Percentiles rank a stretch among this genome's conserved stretches.
Evolutionary conservation across 1,284 basidiomycete species (phyloP).

Genomic region (Flammula alnicola): DNA sequence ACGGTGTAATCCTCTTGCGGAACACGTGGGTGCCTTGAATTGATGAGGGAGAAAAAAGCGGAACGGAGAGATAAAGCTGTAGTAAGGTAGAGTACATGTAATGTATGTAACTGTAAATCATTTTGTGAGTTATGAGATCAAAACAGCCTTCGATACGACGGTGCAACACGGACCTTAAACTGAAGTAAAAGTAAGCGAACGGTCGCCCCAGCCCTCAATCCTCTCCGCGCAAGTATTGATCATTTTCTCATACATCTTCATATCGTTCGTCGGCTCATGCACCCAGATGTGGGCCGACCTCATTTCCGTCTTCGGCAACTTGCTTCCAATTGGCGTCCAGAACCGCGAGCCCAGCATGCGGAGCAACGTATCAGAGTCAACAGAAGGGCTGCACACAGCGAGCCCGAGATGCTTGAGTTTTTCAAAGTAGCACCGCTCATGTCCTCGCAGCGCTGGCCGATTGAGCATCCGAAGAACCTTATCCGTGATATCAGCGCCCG

Average conservation of each 20-base stretch:
- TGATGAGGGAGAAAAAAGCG: too few relatives aligned
- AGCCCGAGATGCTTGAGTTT: slow-evolving; percentile 14
- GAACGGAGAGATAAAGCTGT: too few relatives aligned
- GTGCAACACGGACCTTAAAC: too few relatives aligned
- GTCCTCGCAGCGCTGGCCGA: not conserved
- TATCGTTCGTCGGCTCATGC: not conserved
- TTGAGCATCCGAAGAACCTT: slow-evolving; percentile 8
- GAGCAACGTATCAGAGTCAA: slow-evolving; percentile 11
- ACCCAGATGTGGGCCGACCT: slow-evolving; percentile 5
- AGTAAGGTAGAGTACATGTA: too few relatives aligned
- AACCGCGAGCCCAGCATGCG: slow-evolving; percentile 22
- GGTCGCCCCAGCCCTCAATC: too few relatives aligned
- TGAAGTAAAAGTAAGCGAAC: too few relatives aligned
- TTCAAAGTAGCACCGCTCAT: not conserved
- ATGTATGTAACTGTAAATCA: too few relatives aligned
- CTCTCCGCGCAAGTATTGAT: not conserved
- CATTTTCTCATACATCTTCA: slow-evolving; percentile 4
- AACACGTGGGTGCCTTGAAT: too few relatives aligned
- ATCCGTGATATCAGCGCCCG: slow-evolving; percentile 8
- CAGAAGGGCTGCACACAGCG: not conserved
- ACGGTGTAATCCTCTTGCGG: too few relatives aligned
- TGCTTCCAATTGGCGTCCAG: slow-evolving; percentile 8
- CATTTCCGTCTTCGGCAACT: not conserved
- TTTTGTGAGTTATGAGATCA: too few relatives aligned
- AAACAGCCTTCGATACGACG: too few relatives aligned